phyloP scores from a whole-genome alignment of 306 rosid genomes.

The Trichosanthes truncata region DNA sequence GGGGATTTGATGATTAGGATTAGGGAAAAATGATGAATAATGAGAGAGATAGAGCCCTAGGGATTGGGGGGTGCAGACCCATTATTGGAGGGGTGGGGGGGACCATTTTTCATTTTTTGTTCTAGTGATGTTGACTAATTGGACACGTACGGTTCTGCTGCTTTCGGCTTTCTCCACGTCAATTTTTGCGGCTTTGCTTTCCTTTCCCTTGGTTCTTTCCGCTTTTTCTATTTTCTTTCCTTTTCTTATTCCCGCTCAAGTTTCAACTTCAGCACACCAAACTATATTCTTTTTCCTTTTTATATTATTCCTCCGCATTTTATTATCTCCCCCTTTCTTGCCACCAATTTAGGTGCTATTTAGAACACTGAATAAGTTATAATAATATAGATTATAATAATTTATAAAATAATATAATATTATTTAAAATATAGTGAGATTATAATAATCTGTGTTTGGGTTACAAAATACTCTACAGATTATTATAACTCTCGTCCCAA shows the following conservation, averaged over 20 bases:
- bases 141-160: constrained; percentile 1
- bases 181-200: constrained; percentile 3
- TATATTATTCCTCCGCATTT: no score
- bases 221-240: neutral
- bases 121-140: neutral
- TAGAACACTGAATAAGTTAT: no score
- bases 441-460: no score
- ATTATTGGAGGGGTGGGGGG: neutral
- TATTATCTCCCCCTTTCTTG: no score
- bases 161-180: constrained; percentile 11
- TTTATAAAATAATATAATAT: no score
- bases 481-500: no score
- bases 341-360: no score
- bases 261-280: no score
- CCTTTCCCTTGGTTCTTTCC: neutral
- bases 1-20: neutral
- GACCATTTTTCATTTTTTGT: neutral
- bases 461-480: no score
- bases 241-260: neutral
- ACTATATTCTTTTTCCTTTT: neutral
- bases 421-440: no score
- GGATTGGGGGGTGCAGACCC: neutral
- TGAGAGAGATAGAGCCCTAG: neutral
- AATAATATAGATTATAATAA: no score
- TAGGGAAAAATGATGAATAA: neutral